Evolutionary conservation across 495 filamentous ascomycete species (phyloP).

Genomic region (Aspergillus steynii): DNA sequence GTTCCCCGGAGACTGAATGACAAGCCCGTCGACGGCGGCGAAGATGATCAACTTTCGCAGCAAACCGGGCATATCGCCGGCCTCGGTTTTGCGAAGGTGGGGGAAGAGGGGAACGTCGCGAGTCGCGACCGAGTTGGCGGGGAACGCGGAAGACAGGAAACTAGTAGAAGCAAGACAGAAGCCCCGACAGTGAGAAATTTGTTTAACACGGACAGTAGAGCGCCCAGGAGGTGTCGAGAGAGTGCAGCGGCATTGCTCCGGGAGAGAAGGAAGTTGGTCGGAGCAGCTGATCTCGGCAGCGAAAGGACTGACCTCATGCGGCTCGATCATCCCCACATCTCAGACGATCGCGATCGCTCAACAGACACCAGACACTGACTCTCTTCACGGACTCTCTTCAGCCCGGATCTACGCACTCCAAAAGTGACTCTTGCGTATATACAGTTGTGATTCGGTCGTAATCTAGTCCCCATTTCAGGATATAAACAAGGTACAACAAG

Average conservation of each 20-base stretch:
- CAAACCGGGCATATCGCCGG: slow-evolving; percentile 64
- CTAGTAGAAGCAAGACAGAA: not conserved
- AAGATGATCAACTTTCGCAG: slow-evolving; percentile 77
- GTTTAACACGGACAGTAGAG: not conserved
- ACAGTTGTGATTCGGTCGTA: slow-evolving; percentile 25
- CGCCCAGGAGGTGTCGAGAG: not conserved
- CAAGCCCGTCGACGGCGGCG: slow-evolving; percentile 82
- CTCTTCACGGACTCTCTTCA: too few species aligned
- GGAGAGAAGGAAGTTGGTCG: not conserved
- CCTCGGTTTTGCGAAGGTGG: slow-evolving; percentile 18
- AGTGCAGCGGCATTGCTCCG: not conserved
- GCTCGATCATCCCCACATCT: not conserved
- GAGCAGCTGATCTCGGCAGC: slow-evolving; percentile 3
- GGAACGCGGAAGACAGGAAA: not conserved
- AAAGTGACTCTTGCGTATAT: slow-evolving; percentile 26
- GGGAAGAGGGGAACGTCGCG: not conserved
- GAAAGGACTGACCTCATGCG: slow-evolving; percentile 1
- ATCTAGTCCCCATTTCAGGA: slow-evolving; percentile 15
- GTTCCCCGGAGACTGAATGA: slow-evolving; percentile 69
- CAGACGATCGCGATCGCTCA: not conserved
- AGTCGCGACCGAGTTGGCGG: not conserved
- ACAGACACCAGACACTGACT: too few species aligned
- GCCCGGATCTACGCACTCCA: not conserved
- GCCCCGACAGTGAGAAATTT: not conserved
- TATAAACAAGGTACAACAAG: slow-evolving; percentile 5